phyloP scores from a whole-genome alignment of 2,329 filamentous ascomycete genomes.

The Emergomyces pasteurianus region DNA sequence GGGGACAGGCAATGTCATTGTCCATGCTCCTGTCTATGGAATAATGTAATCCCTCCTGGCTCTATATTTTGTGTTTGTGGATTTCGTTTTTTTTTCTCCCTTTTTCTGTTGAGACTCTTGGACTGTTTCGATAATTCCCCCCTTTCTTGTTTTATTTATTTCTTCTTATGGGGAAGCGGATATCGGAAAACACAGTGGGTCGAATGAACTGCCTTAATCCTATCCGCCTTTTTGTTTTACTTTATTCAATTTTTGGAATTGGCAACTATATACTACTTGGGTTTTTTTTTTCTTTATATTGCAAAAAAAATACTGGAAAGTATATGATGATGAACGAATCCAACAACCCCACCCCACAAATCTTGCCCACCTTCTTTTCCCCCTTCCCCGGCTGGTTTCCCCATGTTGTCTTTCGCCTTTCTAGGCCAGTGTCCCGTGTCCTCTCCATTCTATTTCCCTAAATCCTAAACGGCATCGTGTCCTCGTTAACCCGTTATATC shows the following conservation, averaged over 20 bases:
- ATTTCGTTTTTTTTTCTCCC: background rate
- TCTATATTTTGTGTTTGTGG: background rate
- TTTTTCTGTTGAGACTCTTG: background rate
- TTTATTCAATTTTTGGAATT: background rate
- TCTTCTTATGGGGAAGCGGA: background rate
- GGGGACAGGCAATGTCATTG: conserved; percentile 48
- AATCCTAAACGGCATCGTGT: background rate
- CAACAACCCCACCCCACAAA: too few species aligned
- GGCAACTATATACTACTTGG: background rate
- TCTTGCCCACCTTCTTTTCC: background rate
- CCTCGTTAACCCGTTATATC: background rate
- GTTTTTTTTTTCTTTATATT: background rate
- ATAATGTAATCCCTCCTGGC: conserved; percentile 17
- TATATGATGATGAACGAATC: background rate
- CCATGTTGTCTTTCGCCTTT: background rate
- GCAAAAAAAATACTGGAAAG: background rate
- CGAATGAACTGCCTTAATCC: too few species aligned
- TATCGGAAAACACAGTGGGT: background rate
- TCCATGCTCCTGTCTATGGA: conserved; percentile 60
- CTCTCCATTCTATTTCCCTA: too few species aligned
- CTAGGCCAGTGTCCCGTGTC: too few species aligned
- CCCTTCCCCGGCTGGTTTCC: background rate
- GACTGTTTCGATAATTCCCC: background rate
- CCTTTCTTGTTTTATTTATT: background rate
- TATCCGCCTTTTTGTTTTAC: background rate